Evolutionary conservation across 257 asterid genomes (phyloP), one percentile per base, ranked within the genome.

Genomic region (Solanum boliviense): DNA sequence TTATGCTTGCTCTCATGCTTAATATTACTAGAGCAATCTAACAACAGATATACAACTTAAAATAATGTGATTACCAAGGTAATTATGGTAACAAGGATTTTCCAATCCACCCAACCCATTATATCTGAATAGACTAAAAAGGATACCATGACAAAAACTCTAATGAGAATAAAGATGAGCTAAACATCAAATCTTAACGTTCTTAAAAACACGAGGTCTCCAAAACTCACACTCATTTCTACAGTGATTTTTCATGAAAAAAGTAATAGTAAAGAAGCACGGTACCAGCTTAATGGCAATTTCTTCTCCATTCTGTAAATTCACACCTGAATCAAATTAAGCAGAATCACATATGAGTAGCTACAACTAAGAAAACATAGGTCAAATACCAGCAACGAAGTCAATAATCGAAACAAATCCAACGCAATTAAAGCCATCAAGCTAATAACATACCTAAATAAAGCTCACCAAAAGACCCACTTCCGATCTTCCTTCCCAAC

Each of bases 401-500:
- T 13, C 18, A 6, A 79, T 79, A 29, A 38, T 15, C 72, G 9
- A 81, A 68, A 78, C 84, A 86, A 86, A 86, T 46, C 21, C 35
- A 86, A 70, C 25, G 46, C 52, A 27, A 44, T 85, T 18, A 13
- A 81, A 16, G 38, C 67, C 29, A 11, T 3, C 4, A 76, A 78
- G 18, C 65, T 41, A 84, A 86, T 6, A 46, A 16, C 84, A 86
- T 91, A 96, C 99, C 99, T 90, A 96, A 90, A 92, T 93, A 96
- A 87, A 96, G 96, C 91, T 95, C 99, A 88, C 99, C 99, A 91
- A 96, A 96, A 70, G 99, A 96, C 88, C 99, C 99, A 90, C 98
- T 91, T 88, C 98, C 98, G 91, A 96, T 96, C 92, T 95, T 96
- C 92, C 98, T 94, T 83, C 98, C 98, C 90, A 96, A 93, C 96